phyloP scores from a whole-genome alignment of 805 yeast species.

The Suhomyces sp. region DNA sequence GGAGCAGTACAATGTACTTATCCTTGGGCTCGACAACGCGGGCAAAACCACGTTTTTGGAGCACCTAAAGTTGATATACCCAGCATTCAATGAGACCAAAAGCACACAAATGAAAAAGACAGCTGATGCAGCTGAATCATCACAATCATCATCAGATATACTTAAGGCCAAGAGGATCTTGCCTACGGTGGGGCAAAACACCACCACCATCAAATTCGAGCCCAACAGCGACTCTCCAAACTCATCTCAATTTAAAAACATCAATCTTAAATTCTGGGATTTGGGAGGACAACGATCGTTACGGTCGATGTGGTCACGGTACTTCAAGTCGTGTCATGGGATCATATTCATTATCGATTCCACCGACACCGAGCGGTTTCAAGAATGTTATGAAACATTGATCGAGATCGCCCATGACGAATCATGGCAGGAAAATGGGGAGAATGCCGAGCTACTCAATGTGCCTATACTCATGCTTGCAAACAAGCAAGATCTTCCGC shows the following conservation, averaged over 20 bases:
- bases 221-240: conserved; percentile 33
- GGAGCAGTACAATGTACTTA: conserved; percentile 52
- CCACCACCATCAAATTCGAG: conserved; percentile 40
- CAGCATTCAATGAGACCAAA: conserved; percentile 23
- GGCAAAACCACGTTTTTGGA: conserved; percentile 71
- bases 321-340: conserved; percentile 84
- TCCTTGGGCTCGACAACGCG: conserved; percentile 91
- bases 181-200: conserved; percentile 96
- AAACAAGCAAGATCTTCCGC: conserved; percentile 79
- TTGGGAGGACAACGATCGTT: conserved; percentile 92
- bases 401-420: conserved; percentile 44
- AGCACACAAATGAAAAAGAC: conserved; percentile 16
- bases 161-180: conserved; percentile 58
- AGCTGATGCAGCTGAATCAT: conserved; percentile 13
- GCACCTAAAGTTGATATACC: conserved; percentile 39
- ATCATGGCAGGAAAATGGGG: conserved; percentile 36
- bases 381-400: conserved; percentile 75
- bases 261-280: conserved; percentile 85
- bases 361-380: conserved; percentile 76
- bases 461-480: conserved; percentile 94
- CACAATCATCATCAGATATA: conserved; percentile 11
- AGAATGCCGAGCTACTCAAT: conserved; percentile 41
- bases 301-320: conserved; percentile 82
- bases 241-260: conserved; percentile 37
- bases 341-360: conserved; percentile 92